phyloP scores from a whole-genome alignment of 768 basidiomycete species.

The Tulasnella sp. region DNA sequence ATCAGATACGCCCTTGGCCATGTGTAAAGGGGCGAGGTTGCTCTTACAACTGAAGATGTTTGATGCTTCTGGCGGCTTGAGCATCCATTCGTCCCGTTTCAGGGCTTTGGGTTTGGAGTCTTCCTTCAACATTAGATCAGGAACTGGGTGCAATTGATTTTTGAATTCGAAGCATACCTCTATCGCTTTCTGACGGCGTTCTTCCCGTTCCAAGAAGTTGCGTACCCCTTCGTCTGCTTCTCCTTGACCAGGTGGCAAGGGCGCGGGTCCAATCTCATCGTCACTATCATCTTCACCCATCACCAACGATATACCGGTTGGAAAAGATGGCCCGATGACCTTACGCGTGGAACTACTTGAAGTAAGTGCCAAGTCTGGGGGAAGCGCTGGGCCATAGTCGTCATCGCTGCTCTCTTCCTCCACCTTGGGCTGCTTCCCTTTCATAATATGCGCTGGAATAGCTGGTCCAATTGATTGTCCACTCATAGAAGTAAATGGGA shows the following conservation, averaged over 20 bases:
- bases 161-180: constrained; percentile 30
- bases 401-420: constrained; percentile 16
- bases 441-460: constrained; percentile 27
- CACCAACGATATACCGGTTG: constrained; percentile 22
- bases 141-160: constrained; percentile 2
- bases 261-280: constrained; percentile 77
- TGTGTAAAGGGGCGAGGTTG: neutral
- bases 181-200: constrained; percentile 54
- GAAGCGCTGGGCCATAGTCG: constrained; percentile 18
- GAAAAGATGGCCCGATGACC: constrained; percentile 44
- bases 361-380: constrained; percentile 10
- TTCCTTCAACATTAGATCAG: constrained; percentile 37
- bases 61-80: constrained; percentile 77
- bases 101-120: constrained; percentile 64
- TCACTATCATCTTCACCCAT: constrained; percentile 50
- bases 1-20: neutral
- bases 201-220: constrained; percentile 80
- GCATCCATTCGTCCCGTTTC: constrained; percentile 96
- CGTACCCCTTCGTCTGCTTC: constrained; percentile 51
- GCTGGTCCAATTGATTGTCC: constrained; percentile 26
- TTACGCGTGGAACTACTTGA: constrained; percentile 26
- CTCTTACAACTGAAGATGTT: constrained; percentile 66
- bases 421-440: neutral
- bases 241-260: constrained; percentile 41
- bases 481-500: too few relatives aligned